phyloP scores from a whole-genome alignment of 148 eudicot species.

The Fallopia convolvulus region DNA sequence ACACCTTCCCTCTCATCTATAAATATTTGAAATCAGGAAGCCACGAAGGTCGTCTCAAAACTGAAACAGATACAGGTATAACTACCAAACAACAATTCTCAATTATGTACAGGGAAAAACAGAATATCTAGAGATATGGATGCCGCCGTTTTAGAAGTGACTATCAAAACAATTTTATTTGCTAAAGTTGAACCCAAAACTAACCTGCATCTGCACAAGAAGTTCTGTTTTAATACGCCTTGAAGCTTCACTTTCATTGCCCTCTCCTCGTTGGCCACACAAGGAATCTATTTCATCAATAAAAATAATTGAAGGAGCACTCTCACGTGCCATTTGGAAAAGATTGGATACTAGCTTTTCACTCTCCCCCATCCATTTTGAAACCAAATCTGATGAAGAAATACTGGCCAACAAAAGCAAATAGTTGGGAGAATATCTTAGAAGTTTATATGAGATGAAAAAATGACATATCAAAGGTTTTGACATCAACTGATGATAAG shows the following conservation, averaged over 20 bases:
- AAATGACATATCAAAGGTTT: neutral
- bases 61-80: neutral
- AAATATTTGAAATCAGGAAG: neutral
- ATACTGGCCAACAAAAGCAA: conserved; percentile 46
- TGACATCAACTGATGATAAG: neutral
- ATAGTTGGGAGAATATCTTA: conserved; percentile 28
- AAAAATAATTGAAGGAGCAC: conserved; percentile 89
- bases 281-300: conserved; percentile 97
- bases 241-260: conserved; percentile 99
- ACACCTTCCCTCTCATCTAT: neutral
- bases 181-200: neutral
- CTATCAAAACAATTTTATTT: neutral
- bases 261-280: conserved; percentile 99
- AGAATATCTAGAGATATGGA: neutral
- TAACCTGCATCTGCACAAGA: conserved; percentile 99
- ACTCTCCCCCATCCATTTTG: conserved; percentile 99
- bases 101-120: neutral
- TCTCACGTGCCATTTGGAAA: conserved; percentile 98
- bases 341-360: conserved; percentile 95
- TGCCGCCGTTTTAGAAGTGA: neutral
- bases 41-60: neutral
- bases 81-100: neutral
- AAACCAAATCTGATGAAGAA: conserved; percentile 96
- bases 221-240: conserved; percentile 97
- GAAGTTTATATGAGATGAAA: neutral